Base-by-base conservation (phyloP, 2,329 filamentous ascomycete species). In the Sclerotinia glacialis region DNA sequence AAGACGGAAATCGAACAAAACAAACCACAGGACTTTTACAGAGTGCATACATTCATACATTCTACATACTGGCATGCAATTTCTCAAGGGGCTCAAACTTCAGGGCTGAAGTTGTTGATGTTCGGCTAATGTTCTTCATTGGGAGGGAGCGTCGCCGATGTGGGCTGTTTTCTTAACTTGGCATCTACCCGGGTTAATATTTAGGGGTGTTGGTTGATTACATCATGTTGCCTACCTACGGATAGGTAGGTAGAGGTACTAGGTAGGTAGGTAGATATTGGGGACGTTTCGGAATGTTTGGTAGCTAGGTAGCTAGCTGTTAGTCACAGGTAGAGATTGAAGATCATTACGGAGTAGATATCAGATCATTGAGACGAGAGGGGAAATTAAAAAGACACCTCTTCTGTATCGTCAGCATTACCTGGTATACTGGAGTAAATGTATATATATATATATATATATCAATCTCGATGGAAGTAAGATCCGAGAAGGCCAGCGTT, bases 101-200 rank as follows among this genome's bases (percentile, higher is more conserved):
- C 53, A 56, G 34, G 53, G 53, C 53, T 56, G 34, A 18, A 26
- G n/a, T 40, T 40, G 34, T 9, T 9, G 34, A 47, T n/a, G n/a
- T 47, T n/a, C 40, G 28, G 28, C 21, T 26, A 49, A 49, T n/a
- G 14, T 37, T 60, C 44, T 49, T 26, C 16, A 26, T 26, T 9
- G 5, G 58, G 44, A 37, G 12, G 46, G 18, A n/a, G 44, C 44
- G 44, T 60, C 58, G 58, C 58, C 58, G 58, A 60, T 49, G 58
- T 60, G n/a, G n/a, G n/a, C n/a, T n/a, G n/a, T 23, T n/a, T 7
- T 3, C 23, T 16, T 18, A 34, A n/a, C 18, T 53, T 34, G 28
- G 12, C 12, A 53, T 18, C 14, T 28, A 16, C 50, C 50, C 16
- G 34, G 21, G 42, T 34, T n/a, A 23, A 59, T 34, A 46, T 46